A percentile compares a stretch with the other conserved stretches of the same genome.
phyloP scores from a whole-genome alignment of 2,329 filamentous ascomycete genomes.

The Exophiala xenobiotica region DNA sequence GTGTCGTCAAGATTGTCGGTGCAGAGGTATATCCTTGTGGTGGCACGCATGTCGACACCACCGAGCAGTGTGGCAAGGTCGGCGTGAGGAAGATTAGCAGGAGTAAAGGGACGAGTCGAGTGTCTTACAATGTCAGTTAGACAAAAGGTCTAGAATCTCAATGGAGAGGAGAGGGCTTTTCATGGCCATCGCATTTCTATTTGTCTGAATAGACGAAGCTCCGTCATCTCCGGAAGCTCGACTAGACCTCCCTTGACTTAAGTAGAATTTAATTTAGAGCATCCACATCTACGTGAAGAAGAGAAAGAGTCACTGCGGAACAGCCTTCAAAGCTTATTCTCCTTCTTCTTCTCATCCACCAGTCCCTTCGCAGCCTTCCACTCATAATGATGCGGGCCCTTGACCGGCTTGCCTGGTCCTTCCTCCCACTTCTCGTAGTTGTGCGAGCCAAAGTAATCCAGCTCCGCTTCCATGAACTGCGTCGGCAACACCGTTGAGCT shows the following conservation, averaged over 20 bases:
- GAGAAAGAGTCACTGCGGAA: too few relatives aligned
- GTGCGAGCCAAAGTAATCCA: constrained; percentile 70
- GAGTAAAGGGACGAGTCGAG: constrained; percentile 62
- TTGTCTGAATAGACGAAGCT: too few relatives aligned
- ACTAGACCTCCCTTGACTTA: too few relatives aligned
- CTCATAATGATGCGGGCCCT: constrained; percentile 26
- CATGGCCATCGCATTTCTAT: too few relatives aligned
- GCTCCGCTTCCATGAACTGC: constrained; percentile 67
- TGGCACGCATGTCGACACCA: constrained; percentile 68
- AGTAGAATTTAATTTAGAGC: too few relatives aligned
- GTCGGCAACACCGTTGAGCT: constrained; percentile 62
- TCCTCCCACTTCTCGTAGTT: constrained; percentile 43
- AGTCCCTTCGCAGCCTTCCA: constrained; percentile 25
- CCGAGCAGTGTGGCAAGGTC: constrained; percentile 59
- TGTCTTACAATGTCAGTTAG: constrained; percentile 45
- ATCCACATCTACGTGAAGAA: too few relatives aligned
- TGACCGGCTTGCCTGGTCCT: constrained; percentile 19
- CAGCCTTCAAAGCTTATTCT: too few relatives aligned
- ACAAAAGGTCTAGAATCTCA: neutral
- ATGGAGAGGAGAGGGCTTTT: too few relatives aligned
- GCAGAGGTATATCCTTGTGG: constrained; percentile 72
- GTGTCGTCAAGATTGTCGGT: constrained; percentile 68
- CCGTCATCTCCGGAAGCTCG: too few relatives aligned
- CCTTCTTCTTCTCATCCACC: constrained; percentile 9
- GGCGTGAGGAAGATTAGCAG: constrained; percentile 67